Evolutionary conservation across 495 filamentous ascomycete genomes (phyloP).

Genomic region (Podospora conica): DNA sequence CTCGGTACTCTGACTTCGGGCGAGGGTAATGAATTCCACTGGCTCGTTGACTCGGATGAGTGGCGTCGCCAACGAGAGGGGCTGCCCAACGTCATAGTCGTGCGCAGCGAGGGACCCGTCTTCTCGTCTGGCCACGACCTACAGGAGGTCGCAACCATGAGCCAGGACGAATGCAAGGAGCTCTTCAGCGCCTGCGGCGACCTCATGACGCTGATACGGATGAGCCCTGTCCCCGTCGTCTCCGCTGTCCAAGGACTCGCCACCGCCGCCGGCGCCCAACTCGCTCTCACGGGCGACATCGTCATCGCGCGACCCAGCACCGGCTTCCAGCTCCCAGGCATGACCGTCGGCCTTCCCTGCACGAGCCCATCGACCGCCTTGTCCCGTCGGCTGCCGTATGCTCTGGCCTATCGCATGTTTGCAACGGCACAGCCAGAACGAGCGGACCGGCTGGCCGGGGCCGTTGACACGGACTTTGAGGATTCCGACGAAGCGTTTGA

Average conservation of each 20-base stretch:
- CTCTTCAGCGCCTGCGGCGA: constrained; percentile 22
- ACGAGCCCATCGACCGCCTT: constrained; percentile 20
- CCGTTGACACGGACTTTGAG: constrained; percentile 8
- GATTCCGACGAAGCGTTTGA: constrained; percentile 6
- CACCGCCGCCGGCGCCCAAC: constrained; percentile 24
- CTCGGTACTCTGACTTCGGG: no score
- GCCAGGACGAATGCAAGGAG: constrained; percentile 6
- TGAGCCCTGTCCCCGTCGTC: constrained; percentile 20
- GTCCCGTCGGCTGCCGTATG: constrained; percentile 12
- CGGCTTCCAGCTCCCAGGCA: constrained; percentile 18
- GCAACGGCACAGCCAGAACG: constrained; percentile 17
- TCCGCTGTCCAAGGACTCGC: constrained; percentile 19
- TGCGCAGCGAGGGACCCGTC: constrained; percentile 18
- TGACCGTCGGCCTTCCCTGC: constrained; percentile 24
- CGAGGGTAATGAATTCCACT: no score
- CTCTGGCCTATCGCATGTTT: constrained; percentile 17
- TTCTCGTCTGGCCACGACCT: constrained; percentile 28
- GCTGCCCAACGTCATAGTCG: constrained; percentile 20
- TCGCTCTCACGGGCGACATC: constrained; percentile 24
- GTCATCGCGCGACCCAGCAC: constrained; percentile 12
- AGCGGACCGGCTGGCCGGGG: constrained; percentile 13
- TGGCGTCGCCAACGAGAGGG: constrained; percentile 10
- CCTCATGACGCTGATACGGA: constrained; percentile 24
- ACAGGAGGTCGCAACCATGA: constrained; percentile 10
- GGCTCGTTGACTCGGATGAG: constrained; percentile 17